phyloP scores from a whole-genome alignment of 305 asterid species.

The Striga hermonthica region DNA sequence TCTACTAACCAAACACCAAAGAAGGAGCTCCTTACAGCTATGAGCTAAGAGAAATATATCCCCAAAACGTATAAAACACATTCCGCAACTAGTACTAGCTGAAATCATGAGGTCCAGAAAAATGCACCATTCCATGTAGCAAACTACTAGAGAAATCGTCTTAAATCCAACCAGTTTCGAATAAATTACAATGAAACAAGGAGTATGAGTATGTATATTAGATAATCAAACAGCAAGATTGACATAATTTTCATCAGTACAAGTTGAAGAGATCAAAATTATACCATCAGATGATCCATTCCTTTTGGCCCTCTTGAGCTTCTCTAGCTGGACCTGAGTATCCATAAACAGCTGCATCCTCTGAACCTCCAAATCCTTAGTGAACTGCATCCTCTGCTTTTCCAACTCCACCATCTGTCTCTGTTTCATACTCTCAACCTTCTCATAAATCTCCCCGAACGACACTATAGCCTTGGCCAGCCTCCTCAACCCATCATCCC shows the following conservation, averaged over 20 bases:
- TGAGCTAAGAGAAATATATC: no score
- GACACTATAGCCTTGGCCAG: slow-evolving; percentile 77
- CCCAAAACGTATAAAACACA: no score
- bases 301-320: slow-evolving; percentile 58
- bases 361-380: slow-evolving; percentile 91
- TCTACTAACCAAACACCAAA: not conserved
- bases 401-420: slow-evolving; percentile 89
- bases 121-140: slow-evolving; percentile 3
- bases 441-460: slow-evolving; percentile 81
- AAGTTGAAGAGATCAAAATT: slow-evolving; percentile 16
- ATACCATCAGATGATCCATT: slow-evolving; percentile 78
- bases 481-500: slow-evolving; percentile 58
- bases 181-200: slow-evolving; percentile 6
- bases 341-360: slow-evolving; percentile 94
- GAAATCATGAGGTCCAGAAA: slow-evolving; percentile 3
- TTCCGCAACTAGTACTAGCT: slow-evolving; percentile 2
- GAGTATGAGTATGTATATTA: slow-evolving; percentile 8
- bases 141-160: not conserved
- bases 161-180: not conserved
- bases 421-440: slow-evolving; percentile 80
- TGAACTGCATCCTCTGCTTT: slow-evolving; percentile 92
- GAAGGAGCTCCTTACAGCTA: not conserved
- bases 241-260: slow-evolving; percentile 8
- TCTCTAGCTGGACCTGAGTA: slow-evolving; percentile 79
- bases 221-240: slow-evolving; percentile 18